Evolutionary conservation across 2,329 filamentous ascomycete species (phyloP).

Genomic region (Alternaria novae-zelandiae): DNA sequence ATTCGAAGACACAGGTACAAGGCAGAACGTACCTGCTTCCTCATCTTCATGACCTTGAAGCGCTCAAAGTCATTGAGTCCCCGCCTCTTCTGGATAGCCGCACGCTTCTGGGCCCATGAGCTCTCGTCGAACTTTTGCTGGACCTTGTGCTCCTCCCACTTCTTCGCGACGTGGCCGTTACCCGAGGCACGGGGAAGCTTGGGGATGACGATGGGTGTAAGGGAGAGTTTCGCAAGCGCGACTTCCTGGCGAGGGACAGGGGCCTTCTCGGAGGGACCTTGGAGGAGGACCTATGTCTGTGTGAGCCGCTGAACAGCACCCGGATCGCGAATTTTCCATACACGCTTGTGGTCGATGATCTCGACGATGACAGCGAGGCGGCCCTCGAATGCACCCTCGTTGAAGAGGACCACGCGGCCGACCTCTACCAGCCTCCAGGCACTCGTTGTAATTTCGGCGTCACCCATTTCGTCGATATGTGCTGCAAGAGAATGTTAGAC

Average conservation of each 20-base stretch:
- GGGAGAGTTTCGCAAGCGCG: conserved; percentile 80
- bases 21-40: conserved; percentile 82
- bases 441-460: conserved; percentile 57
- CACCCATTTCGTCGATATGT: conserved; percentile 54
- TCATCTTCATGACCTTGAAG: conserved; percentile 99
- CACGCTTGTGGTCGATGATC: conserved; percentile 99
- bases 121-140: conserved; percentile 92
- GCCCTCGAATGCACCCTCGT: conserved; percentile 79
- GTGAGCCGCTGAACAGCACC: conserved; percentile 38
- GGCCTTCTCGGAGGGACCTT: conserved; percentile 84
- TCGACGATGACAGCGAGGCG: conserved; percentile 94
- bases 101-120: conserved; percentile 93
- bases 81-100: conserved; percentile 84
- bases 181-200: conserved; percentile 86
- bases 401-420: conserved; percentile 94
- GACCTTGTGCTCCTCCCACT: conserved; percentile 90
- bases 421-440: conserved; percentile 92
- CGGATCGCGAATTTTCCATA: conserved; percentile 65
- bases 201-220: conserved; percentile 87
- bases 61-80: conserved; percentile 97
- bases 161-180: conserved; percentile 80
- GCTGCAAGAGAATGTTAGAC: conserved; percentile 39
- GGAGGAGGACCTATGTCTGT: conserved; percentile 80
- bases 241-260: conserved; percentile 87
- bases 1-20: neutral